phyloP scores from a whole-genome alignment of 331 rosid species.

The Stylosanthes scabra region DNA sequence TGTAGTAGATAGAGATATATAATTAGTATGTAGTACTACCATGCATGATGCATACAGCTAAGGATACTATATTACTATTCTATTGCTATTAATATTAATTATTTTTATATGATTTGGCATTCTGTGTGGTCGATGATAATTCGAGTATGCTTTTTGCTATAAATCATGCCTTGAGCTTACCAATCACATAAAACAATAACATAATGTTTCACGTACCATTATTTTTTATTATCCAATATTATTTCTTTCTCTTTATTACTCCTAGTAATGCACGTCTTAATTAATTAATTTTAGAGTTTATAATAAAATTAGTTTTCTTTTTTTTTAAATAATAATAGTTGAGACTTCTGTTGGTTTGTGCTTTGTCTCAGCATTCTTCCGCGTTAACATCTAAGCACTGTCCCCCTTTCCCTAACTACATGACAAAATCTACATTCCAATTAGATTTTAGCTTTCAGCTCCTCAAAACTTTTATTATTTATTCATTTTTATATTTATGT shows the following conservation, averaged over 20 bases:
- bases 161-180: conserved; percentile 57
- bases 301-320: conserved; percentile 24
- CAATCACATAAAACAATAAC: conserved; percentile 59
- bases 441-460: conserved; percentile 31
- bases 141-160: conserved; percentile 33
- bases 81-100: not conserved
- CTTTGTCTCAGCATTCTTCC: conserved; percentile 79
- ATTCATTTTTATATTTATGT: conserved; percentile 4
- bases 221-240: not conserved
- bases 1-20: conserved; percentile 15
- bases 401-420: conserved; percentile 60
- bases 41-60: conserved; percentile 4
- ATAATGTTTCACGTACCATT: conserved; percentile 48
- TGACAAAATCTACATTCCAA: conserved; percentile 79
- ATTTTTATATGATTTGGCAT: conserved; percentile 36
- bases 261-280: conserved; percentile 49
- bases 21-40: not conserved
- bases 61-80: not conserved
- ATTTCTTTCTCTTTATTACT: not conserved
- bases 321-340: not conserved
- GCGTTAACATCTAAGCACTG: conserved; percentile 76
- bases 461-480: not conserved
- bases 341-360: conserved; percentile 59
- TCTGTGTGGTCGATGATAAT: conserved; percentile 42
- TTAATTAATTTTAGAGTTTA: not conserved